Evolutionary conservation across 2,329 filamentous ascomycete genomes (phyloP).

Genomic region (Dothidotthia symphoricarpi): DNA sequence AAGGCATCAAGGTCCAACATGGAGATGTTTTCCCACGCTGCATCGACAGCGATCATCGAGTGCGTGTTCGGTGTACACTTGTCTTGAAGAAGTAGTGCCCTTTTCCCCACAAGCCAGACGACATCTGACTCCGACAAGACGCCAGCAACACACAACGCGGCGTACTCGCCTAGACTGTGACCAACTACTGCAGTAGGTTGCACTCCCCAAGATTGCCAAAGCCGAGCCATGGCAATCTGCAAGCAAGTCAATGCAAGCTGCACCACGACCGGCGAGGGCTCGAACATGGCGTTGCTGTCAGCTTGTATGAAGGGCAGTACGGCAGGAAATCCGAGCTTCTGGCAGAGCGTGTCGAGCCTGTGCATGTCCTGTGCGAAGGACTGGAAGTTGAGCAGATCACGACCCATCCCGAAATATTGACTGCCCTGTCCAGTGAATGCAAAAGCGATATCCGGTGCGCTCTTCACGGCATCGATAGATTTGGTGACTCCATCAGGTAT

Average conservation of each 20-base stretch:
- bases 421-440: constrained; percentile 43
- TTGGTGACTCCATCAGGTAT: background rate
- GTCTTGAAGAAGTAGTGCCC: constrained; percentile 37
- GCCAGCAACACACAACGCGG: constrained; percentile 38
- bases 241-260: constrained; percentile 45
- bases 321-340: constrained; percentile 31
- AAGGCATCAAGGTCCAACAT: too few relatives aligned
- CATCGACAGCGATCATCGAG: constrained; percentile 34
- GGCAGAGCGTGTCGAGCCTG: constrained; percentile 28
- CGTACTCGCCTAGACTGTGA: constrained; percentile 42
- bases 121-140: constrained; percentile 34
- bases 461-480: background rate
- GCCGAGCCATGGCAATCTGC: constrained; percentile 37
- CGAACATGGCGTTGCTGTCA: too few relatives aligned
- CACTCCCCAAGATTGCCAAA: constrained; percentile 14
- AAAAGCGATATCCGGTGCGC: constrained; percentile 34
- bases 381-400: constrained; percentile 11
- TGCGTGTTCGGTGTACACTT: constrained; percentile 26
- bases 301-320: constrained; percentile 19
- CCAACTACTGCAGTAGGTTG: constrained; percentile 17
- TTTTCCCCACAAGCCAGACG: constrained; percentile 37
- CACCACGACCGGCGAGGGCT: constrained; percentile 12
- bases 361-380: constrained; percentile 32
- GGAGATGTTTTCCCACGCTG: background rate
- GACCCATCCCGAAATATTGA: constrained; percentile 11